Evolutionary conservation across 2,329 filamentous ascomycete species (phyloP).

Genomic region (Colletotrichum trifolii): DNA sequence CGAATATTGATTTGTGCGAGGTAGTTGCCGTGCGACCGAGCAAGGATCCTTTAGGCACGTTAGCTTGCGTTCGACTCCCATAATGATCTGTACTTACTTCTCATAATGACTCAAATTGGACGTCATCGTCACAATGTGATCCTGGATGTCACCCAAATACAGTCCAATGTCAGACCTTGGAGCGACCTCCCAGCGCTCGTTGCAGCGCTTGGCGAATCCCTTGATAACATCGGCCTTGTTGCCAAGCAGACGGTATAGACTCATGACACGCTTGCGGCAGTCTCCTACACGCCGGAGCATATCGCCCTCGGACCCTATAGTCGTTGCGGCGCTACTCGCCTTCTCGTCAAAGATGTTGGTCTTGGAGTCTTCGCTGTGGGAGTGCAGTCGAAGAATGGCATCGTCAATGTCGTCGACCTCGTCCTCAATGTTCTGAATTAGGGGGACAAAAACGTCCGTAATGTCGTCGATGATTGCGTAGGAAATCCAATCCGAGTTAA

Average conservation of each 20-base stretch:
- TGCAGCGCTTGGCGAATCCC: conserved; percentile 97
- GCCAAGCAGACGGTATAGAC: conserved; percentile 88
- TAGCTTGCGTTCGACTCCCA: not conserved
- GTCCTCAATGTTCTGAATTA: conserved; percentile 93
- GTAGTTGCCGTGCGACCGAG: conserved; percentile 93
- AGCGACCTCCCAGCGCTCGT: conserved; percentile 97
- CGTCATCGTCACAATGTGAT: conserved; percentile 99
- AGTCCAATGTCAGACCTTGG: conserved; percentile 96
- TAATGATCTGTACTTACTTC: conserved; percentile 69
- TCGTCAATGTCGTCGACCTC: conserved; percentile 98
- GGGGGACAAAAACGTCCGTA: conserved; percentile 92
- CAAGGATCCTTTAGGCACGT: conserved; percentile 74
- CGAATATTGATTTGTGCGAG: conserved; percentile 99
- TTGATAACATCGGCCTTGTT: conserved; percentile 99
- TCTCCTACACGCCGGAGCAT: conserved; percentile 95
- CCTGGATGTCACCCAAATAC: conserved; percentile 97
- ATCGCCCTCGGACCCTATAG: conserved; percentile 69
- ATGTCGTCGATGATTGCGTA: conserved; percentile 99
- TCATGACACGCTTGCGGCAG: conserved; percentile 97
- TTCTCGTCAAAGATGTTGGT: conserved; percentile 56
- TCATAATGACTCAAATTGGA: conserved; percentile 96
- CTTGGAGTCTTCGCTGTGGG: conserved; percentile 58
- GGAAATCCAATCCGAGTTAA: conserved; percentile 97
- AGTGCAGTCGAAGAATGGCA: conserved; percentile 84
- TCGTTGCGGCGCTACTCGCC: conserved; percentile 57